Evolutionary conservation across 148 eudicot genomes (phyloP).

Genomic region (Spergularia marina): DNA sequence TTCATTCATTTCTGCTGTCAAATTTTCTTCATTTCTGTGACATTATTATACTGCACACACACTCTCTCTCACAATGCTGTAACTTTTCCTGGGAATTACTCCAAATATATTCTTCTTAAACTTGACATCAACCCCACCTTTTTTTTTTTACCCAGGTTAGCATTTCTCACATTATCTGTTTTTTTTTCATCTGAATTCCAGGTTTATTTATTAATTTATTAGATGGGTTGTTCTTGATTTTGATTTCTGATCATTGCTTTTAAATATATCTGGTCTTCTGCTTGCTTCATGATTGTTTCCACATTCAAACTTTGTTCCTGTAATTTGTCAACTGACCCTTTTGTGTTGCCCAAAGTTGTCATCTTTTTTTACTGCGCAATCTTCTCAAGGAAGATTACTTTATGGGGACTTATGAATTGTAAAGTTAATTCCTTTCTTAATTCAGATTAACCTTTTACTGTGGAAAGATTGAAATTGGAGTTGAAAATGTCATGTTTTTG

Average conservation of each 20-base stretch:
- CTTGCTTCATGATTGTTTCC: neutral
- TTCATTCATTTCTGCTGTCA: neutral
- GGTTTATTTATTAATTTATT: neutral
- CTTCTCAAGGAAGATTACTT: too few relatives aligned
- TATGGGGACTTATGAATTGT: too few relatives aligned
- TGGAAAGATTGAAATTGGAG: too few relatives aligned
- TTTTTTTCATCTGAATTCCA: constrained; percentile 5
- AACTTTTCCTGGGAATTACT: neutral
- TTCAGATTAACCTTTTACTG: neutral
- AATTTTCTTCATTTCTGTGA: too few relatives aligned
- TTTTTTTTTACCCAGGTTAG: constrained; percentile 8
- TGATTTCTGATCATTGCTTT: neutral
- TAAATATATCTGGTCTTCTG: neutral
- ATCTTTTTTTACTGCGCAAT: too few relatives aligned
- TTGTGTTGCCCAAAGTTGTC: neutral
- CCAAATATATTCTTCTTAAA: neutral
- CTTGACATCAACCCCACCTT: neutral
- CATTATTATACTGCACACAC: neutral
- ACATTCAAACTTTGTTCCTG: neutral
- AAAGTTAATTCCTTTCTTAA: too few relatives aligned
- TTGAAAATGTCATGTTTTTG: too few relatives aligned
- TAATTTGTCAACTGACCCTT: neutral
- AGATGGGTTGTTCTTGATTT: neutral
- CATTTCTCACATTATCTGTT: neutral
- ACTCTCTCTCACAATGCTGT: neutral